Conservation (phyloP, 192 early-diverging fungal species). For the Backusella liffmaniae region DNA sequence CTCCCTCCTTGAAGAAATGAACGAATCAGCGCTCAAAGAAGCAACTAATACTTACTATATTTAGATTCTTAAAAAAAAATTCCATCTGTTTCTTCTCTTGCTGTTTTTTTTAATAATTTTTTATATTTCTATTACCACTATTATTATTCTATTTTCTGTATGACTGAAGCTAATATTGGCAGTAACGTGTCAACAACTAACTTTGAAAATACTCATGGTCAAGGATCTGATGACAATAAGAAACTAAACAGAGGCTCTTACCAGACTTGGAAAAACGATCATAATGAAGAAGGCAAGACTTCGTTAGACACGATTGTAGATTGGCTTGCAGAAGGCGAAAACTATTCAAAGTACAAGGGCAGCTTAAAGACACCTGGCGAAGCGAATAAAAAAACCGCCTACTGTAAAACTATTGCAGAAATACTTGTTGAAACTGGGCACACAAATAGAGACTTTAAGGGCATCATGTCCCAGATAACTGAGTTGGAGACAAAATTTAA, state of each 20-base stretch:
- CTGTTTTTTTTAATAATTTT: neutral
- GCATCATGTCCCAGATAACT: neutral
- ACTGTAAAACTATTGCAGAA: neutral
- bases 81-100: neutral
- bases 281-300: neutral
- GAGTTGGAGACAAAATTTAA: neutral
- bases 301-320: conserved; percentile 3
- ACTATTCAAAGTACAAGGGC: neutral
- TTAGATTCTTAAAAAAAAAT: conserved; percentile 10
- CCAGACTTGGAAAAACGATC: neutral
- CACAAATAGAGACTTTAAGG: neutral
- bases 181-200: neutral
- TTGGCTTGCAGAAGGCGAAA: neutral
- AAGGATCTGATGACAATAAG: neutral
- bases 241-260: neutral
- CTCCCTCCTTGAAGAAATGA: neutral
- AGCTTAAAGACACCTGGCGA: neutral
- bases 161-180: neutral
- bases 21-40: neutral
- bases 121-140: neutral
- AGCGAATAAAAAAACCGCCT: neutral
- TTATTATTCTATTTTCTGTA: neutral
- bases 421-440: neutral
- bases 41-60: neutral
- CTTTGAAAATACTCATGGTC: neutral